Evolutionary conservation across 1,284 basidiomycete genomes (phyloP).

Genomic region (Somion occarium): DNA sequence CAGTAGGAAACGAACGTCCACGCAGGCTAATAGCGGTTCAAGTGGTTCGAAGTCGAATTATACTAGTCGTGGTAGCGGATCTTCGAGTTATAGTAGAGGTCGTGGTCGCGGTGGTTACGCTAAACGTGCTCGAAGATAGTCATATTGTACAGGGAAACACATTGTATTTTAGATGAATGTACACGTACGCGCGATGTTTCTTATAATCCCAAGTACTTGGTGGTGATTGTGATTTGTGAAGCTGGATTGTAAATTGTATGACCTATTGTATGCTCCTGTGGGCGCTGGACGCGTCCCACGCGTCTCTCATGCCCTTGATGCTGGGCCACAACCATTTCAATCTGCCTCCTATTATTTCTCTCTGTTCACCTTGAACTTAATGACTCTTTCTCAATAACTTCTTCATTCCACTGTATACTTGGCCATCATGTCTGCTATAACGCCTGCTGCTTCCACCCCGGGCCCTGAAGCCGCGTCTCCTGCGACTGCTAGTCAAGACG

Average conservation of each 20-base stretch:
- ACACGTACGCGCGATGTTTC: too few relatives aligned
- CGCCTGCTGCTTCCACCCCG: conserved; percentile 35
- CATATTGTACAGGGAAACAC: not conserved
- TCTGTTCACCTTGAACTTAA: not conserved
- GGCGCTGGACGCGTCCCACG: not conserved
- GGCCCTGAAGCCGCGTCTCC: conserved; percentile 12
- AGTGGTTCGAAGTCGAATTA: not conserved
- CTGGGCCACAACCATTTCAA: too few relatives aligned
- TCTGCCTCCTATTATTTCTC: too few relatives aligned
- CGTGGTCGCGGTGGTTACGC: conserved; percentile 12
- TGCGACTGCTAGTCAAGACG: conserved; percentile 15
- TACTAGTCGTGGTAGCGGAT: conserved; percentile 6
- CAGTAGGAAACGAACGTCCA: conserved; percentile 24
- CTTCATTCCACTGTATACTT: not conserved
- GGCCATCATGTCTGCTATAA: conserved; percentile 37
- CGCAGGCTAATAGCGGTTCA: conserved; percentile 12
- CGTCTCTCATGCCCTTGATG: not conserved
- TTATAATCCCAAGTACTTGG: too few relatives aligned
- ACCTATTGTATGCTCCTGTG: too few relatives aligned
- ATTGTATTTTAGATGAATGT: too few relatives aligned
- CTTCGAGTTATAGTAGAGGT: not conserved
- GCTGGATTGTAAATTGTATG: too few relatives aligned
- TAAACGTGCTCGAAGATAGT: conserved; percentile 5
- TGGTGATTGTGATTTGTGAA: too few relatives aligned
- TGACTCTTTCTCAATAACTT: not conserved